phyloP scores from a whole-genome alignment of 768 basidiomycete species.

The Boletus sp. region DNA sequence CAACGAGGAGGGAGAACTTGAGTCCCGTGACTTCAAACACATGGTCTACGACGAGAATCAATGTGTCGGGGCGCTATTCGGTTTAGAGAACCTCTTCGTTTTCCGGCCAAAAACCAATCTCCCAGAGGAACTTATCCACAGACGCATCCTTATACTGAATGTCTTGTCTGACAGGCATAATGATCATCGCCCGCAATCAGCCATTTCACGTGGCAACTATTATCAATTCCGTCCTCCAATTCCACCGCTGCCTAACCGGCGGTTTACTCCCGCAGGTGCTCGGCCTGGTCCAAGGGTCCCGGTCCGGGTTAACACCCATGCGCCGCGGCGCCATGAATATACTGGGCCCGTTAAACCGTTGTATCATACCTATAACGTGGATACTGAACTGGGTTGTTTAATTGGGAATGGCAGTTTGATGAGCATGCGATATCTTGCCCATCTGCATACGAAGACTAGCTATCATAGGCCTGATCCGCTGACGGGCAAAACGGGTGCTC shows the following conservation, averaged over 20 bases:
- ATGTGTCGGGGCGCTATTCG: constrained; percentile 39
- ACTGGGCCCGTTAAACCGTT: too few relatives aligned
- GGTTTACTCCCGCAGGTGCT: too few relatives aligned
- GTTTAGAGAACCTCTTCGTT: constrained; percentile 36
- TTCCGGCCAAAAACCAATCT: not conserved
- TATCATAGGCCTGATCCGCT: constrained; percentile 40
- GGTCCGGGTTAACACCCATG: too few relatives aligned
- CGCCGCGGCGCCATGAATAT: too few relatives aligned
- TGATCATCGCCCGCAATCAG: too few relatives aligned
- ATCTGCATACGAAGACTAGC: constrained; percentile 42
- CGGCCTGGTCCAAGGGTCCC: too few relatives aligned
- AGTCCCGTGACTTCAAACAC: constrained; percentile 36
- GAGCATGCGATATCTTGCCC: constrained; percentile 31
- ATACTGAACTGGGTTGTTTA: constrained; percentile 13
- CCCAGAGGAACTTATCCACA: not conserved
- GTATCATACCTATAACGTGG: not conserved
- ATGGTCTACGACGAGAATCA: constrained; percentile 39
- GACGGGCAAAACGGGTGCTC: constrained; percentile 38
- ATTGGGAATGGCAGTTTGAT: constrained; percentile 17
- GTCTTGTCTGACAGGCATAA: too few relatives aligned
- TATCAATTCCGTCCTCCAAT: too few relatives aligned
- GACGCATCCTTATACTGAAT: not conserved
- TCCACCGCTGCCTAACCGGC: too few relatives aligned
- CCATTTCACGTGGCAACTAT: too few relatives aligned
- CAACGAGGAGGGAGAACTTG: constrained; percentile 24